phyloP scores from a whole-genome alignment of 2,329 filamentous ascomycete genomes.

The Coleophoma cylindrospora region DNA sequence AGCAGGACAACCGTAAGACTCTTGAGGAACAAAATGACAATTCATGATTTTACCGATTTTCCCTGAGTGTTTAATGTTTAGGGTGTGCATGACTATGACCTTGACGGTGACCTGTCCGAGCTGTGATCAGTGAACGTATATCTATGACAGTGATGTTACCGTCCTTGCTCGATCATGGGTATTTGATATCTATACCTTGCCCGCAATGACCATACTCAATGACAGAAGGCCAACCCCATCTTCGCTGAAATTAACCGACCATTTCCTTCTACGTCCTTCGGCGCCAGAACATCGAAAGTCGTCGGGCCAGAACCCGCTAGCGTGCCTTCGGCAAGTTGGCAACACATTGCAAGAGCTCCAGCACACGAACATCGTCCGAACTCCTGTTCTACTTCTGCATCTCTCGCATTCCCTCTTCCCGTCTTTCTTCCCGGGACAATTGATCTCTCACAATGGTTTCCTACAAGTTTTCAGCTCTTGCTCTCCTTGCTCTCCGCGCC shows the following conservation, averaged over 20 bases:
- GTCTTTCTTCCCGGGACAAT: conserved; percentile 1
- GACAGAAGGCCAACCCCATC: too few species aligned
- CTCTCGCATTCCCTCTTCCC: background rate
- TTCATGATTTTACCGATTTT: background rate
- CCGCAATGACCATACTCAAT: too few species aligned
- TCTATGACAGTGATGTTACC: too few species aligned
- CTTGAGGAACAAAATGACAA: background rate
- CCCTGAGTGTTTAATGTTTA: background rate
- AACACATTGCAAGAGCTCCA: background rate
- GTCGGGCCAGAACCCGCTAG: background rate
- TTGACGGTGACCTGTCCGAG: too few species aligned
- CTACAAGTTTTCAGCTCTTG: conserved; percentile 67
- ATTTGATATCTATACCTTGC: too few species aligned
- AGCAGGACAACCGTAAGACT: background rate
- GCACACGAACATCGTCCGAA: background rate
- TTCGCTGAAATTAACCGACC: too few species aligned
- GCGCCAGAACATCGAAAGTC: background rate
- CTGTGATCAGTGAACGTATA: too few species aligned
- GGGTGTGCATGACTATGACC: too few species aligned
- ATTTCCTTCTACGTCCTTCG: background rate
- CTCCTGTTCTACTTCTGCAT: background rate
- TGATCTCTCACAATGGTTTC: conserved; percentile 57
- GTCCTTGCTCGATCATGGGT: too few species aligned
- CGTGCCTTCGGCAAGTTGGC: background rate
- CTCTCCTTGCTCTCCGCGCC: conserved; percentile 65